These are phyloP conservation scores for Cutaneotrichosporon dermatis DNA, from an alignment of 1,284 basidiomycete genomes.

Conservation along the genomic window DNA sequence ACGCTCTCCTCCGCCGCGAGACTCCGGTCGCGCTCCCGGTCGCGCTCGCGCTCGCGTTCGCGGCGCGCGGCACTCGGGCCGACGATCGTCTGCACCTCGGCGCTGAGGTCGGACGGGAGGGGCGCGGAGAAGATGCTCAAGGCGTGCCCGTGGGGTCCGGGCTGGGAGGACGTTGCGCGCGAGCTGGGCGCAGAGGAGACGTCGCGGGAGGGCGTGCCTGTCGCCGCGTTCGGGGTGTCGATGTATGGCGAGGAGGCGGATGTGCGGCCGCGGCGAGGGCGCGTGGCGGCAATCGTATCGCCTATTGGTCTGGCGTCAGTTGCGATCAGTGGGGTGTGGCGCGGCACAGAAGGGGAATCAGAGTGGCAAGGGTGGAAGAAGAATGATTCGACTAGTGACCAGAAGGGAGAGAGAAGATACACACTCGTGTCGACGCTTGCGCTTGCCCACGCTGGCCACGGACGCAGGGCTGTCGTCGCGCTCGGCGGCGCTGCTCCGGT, in stretches of 20 bases:
- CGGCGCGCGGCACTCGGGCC: constrained; percentile 8
- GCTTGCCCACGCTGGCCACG: constrained; percentile 11
- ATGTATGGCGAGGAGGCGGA: constrained; percentile 9
- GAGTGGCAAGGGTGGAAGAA: background rate
- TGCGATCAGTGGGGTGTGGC: background rate
- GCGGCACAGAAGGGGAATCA: background rate
- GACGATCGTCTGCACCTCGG: constrained; percentile 20
- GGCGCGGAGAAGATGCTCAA: constrained; percentile 34
- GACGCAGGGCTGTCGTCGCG: constrained; percentile 9
- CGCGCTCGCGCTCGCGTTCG: constrained; percentile 8
- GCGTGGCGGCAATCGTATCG: constrained; percentile 6
- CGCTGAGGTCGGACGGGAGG: constrained; percentile 18
- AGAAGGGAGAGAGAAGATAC: background rate
- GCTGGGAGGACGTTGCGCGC: constrained; percentile 4
- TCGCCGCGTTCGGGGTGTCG: background rate
- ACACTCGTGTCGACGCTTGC: constrained; percentile 21
- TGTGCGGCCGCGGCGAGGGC: constrained; percentile 9
- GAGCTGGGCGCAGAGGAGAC: constrained; percentile 16
- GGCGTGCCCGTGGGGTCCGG: constrained; percentile 4
- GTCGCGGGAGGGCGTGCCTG: constrained; percentile 12
- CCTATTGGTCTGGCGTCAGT: constrained; percentile 4
- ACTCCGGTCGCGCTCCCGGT: background rate
- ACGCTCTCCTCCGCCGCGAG: background rate
- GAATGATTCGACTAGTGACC: background rate
- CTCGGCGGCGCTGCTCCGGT: background rate